Evolutionary conservation across 176 grass and related monocot species (phyloP).

Genomic region (Chloris gayana): DNA sequence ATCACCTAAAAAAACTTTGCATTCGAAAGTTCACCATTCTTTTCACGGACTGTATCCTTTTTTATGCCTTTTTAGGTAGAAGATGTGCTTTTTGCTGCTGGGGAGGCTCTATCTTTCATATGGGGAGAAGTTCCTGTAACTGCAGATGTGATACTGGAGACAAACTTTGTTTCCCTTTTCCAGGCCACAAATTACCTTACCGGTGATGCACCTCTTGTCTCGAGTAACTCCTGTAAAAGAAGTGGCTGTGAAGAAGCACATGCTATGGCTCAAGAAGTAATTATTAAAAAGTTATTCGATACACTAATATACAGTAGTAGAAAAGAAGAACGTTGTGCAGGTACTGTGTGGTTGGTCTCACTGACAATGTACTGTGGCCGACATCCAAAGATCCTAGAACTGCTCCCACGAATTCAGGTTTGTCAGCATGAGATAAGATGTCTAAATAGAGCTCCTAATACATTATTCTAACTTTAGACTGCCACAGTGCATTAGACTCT

Average conservation of each 20-base stretch:
- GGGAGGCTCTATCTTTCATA: constrained; percentile 96
- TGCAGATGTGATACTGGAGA: constrained; percentile 77
- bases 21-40: constrained; percentile 30
- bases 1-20: constrained; percentile 9
- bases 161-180: constrained; percentile 87
- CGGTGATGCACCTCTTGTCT: constrained; percentile 52
- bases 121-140: constrained; percentile 88
- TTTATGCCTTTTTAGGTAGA: constrained; percentile 67
- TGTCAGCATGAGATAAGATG: constrained; percentile 17
- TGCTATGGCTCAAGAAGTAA: constrained; percentile 63
- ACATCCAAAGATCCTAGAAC: constrained; percentile 86
- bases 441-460: not conserved
- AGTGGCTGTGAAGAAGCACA: constrained; percentile 62
- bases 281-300: constrained; percentile 85
- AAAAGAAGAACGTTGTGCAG: constrained; percentile 93
- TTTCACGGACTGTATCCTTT: constrained; percentile 20
- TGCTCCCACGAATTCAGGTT: constrained; percentile 97
- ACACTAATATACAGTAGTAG: constrained; percentile 83
- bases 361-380: constrained; percentile 90
- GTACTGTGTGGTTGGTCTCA: constrained; percentile 95
- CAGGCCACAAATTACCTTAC: constrained; percentile 87
- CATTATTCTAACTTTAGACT: not conserved
- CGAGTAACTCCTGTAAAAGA: constrained; percentile 46
- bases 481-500: constrained; percentile 10
- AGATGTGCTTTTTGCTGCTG: constrained; percentile 92